A percentile compares a stretch with the other conserved stretches of the same genome.
Evolutionary conservation across 805 yeast genomes (phyloP).

Genomic region (Ogataea pini): DNA sequence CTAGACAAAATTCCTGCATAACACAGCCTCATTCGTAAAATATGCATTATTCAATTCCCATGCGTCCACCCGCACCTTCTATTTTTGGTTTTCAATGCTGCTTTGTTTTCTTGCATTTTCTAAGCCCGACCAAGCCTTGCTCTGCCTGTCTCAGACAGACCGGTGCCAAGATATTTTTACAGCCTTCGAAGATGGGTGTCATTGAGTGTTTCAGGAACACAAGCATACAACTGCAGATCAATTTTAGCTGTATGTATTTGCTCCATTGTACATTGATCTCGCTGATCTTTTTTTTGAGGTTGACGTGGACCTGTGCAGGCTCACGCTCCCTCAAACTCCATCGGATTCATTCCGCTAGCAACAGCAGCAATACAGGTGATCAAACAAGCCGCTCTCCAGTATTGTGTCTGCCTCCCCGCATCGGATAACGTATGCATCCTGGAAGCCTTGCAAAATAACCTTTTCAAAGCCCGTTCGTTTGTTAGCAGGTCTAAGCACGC

Average conservation of each 20-base stretch:
- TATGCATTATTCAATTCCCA: background rate
- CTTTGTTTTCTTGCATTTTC: background rate
- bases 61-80: background rate
- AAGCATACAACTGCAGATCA: too few relatives aligned
- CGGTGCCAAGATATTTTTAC: too few relatives aligned
- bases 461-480: background rate
- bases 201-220: too few relatives aligned
- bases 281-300: too few relatives aligned
- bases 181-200: too few relatives aligned
- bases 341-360: too few relatives aligned
- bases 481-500: background rate
- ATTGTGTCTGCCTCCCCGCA: background rate
- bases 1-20: background rate
- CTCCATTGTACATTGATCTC: too few relatives aligned
- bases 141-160: background rate
- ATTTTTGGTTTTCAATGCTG: background rate
- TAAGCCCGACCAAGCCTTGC: constrained; percentile 7
- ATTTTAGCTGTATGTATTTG: too few relatives aligned
- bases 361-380: background rate
- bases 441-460: background rate
- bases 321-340: too few relatives aligned
- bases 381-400: background rate
- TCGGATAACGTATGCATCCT: background rate
- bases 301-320: too few relatives aligned
- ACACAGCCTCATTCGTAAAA: background rate